Base-by-base conservation (phyloP, 495 filamentous ascomycete genomes). In the Cryomyces antarcticus region DNA sequence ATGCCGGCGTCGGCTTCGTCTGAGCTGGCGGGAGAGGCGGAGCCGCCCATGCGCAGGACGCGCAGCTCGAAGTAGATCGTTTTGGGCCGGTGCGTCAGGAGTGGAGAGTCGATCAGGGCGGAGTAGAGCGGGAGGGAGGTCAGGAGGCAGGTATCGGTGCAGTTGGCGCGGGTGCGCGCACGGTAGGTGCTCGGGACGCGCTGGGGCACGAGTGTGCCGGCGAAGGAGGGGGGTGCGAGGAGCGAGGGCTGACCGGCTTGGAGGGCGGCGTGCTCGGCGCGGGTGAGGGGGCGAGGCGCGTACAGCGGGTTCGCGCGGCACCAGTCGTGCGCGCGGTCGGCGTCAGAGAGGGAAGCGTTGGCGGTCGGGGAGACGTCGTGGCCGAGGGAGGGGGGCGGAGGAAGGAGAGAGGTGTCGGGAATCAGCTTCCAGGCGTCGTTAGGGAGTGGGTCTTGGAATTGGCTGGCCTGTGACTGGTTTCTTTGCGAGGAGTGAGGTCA, bases 361-460 rank as follows among this genome's bases (percentile, higher is more conserved):
- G 75, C 78, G 1, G 78, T 69, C 4, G 72, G 72, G 12, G 82
- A 88, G 35, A 49, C 55, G 38, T 78, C 70, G 51, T 77, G 72
- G 33, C 75, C 72, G 46, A 86, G 60, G 37, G 68, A 61, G 2
- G 88, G 86, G 0, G 88, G 84, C 2, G 88, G 88, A 0, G 85
- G 85, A 40, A 93, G 77, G 31, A 76, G 68, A 1, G 82, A 62
- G 28, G 72, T 89, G 57, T 93, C 85, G 3, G 81, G 82, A 7
- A 92, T 73, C 5, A 73, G 67, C 28, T 72, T 66, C 85, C 84
- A 92, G 64, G 86, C 80, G 54, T 92, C 81, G 51, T 79, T 72
- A 28, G 69, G 64, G 28, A 75, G 57, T 9, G 60, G 57, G 9
- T 51, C 50, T 29, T 49, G 50, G 30, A 24, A 24, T 2, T 24